A percentile compares a stretch with the other conserved stretches of the same genome.
Evolutionary conservation across 2,329 filamentous ascomycete genomes (phyloP).

Genomic region (Claviceps cyperi): DNA sequence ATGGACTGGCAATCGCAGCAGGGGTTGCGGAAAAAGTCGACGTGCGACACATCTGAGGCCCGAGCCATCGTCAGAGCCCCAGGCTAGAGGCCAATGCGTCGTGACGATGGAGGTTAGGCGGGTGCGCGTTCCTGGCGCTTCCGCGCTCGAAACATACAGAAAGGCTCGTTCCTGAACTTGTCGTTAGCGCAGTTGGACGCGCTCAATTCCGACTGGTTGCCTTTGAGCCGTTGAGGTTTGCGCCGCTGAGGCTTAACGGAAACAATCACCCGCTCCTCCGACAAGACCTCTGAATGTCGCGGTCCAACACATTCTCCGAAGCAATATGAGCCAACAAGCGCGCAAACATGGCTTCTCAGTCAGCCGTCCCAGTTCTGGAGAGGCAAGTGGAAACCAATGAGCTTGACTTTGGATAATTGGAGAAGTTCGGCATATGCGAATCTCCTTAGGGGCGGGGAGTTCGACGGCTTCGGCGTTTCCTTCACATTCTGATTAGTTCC

Average conservation of each 20-base stretch:
- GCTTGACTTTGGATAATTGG: too few relatives aligned
- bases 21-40: constrained; percentile 20
- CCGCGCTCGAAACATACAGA: neutral
- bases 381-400: too few relatives aligned
- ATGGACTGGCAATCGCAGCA: constrained; percentile 7
- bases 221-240: neutral
- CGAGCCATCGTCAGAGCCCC: constrained; percentile 6
- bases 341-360: too few relatives aligned
- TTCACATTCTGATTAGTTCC: too few relatives aligned
- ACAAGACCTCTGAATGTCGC: neutral
- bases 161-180: neutral
- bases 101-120: neutral
- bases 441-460: too few relatives aligned
- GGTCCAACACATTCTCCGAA: neutral
- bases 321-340: too few relatives aligned
- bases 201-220: neutral
- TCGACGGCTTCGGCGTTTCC: too few relatives aligned
- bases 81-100: constrained; percentile 3
- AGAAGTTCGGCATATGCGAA: too few relatives aligned
- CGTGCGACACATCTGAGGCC: constrained; percentile 36
- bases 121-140: neutral
- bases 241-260: neutral
- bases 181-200: neutral
- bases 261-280: neutral
- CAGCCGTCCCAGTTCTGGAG: too few relatives aligned